Percentiles rank a stretch among this genome's conserved stretches.
Evolutionary conservation across 768 basidiomycete species (phyloP).

Genomic region (Suillus hirtellus): DNA sequence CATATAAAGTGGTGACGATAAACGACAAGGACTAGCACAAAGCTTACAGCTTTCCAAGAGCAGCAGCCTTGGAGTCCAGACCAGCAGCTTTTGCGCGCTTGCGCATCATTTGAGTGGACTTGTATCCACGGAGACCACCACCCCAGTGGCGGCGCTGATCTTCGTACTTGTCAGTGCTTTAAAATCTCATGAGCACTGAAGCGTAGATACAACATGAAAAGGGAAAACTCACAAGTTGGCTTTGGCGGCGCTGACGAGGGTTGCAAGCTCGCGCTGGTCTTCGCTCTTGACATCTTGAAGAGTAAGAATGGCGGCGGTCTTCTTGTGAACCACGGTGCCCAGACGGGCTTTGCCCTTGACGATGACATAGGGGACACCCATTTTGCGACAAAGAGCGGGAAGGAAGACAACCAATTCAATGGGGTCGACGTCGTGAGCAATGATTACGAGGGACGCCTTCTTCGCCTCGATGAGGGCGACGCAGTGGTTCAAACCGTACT

Average conservation of each 20-base stretch:
- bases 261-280: conserved; percentile 91
- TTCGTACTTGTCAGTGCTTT: conserved; percentile 89
- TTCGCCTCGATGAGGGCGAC: conserved; percentile 96
- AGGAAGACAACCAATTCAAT: conserved; percentile 99
- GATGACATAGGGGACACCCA: conserved; percentile 98
- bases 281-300: conserved; percentile 94
- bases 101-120: conserved; percentile 90
- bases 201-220: background rate
- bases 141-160: conserved; percentile 92
- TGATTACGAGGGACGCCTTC: conserved; percentile 94
- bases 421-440: conserved; percentile 98
- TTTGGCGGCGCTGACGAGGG: conserved; percentile 90
- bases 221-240: conserved; percentile 83
- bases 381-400: conserved; percentile 97
- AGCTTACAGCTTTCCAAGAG: conserved; percentile 64
- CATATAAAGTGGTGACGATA: background rate
- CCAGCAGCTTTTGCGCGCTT: conserved; percentile 94
- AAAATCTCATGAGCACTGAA: conserved; percentile 10
- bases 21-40: background rate
- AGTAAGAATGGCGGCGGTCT: conserved; percentile 90
- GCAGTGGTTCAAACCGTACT: conserved; percentile 96
- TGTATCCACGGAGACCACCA: conserved; percentile 93
- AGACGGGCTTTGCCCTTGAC: conserved; percentile 98
- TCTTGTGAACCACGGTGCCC: conserved; percentile 98
- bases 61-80: conserved; percentile 54